Evolutionary conservation across 2,329 filamentous ascomycete species (phyloP).

Genomic region (Peltaster fructicola): DNA sequence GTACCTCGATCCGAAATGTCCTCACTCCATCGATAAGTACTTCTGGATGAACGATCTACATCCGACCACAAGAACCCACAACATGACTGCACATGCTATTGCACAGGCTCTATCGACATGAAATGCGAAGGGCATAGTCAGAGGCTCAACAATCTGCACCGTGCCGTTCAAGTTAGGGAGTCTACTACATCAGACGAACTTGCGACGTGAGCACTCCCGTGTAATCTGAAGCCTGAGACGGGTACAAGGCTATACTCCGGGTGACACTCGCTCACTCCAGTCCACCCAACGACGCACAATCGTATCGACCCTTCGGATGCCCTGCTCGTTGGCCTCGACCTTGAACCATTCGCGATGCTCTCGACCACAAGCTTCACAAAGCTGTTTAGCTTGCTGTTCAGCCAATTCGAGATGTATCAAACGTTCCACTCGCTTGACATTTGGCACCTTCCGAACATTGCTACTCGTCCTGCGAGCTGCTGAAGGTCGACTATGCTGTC

Average conservation of each 20-base stretch:
- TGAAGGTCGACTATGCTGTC: slow-evolving; percentile 13
- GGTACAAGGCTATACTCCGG: too few relatives aligned
- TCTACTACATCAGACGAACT: too few relatives aligned
- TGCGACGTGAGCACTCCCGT: too few relatives aligned
- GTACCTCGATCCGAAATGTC: slow-evolving; percentile 33
- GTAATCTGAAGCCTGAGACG: too few relatives aligned
- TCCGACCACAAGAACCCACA: slow-evolving; percentile 46
- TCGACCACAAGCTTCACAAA: slow-evolving; percentile 62
- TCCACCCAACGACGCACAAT: slow-evolving; percentile 70
- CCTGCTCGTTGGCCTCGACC: slow-evolving; percentile 55
- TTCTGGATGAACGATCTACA: slow-evolving; percentile 48
- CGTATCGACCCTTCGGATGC: slow-evolving; percentile 50
- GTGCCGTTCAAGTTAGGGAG: too few relatives aligned
- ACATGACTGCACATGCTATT: slow-evolving; percentile 37
- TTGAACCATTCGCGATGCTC: slow-evolving; percentile 94
- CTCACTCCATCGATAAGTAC: slow-evolving; percentile 41
- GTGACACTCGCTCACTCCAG: slow-evolving; percentile 64
- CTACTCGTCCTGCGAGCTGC: slow-evolving; percentile 7
- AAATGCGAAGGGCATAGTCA: too few relatives aligned
- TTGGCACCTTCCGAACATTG: slow-evolving; percentile 52
- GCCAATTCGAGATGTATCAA: slow-evolving; percentile 80
- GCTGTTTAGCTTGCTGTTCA: slow-evolving; percentile 37
- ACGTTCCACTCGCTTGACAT: slow-evolving; percentile 74
- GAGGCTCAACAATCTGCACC: too few relatives aligned
- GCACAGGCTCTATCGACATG: too few relatives aligned